These are phyloP conservation scores for Colletotrichum sp. DNA, from an alignment of 2,329 filamentous ascomycete genomes.

Conservation along the genomic window DNA sequence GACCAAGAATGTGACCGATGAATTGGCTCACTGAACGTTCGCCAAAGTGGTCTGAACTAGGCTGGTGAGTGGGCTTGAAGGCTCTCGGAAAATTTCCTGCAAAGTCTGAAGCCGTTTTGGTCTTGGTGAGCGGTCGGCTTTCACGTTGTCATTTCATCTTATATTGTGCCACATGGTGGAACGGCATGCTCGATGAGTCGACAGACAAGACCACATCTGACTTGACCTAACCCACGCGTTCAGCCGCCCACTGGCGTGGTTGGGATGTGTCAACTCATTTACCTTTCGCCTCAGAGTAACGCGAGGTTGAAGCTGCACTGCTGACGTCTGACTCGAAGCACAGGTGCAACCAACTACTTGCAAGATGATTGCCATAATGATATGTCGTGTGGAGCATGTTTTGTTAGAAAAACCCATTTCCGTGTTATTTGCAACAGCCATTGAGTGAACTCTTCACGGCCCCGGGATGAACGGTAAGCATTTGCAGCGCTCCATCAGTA, in stretches of 20 bases:
- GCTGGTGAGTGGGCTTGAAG: background rate
- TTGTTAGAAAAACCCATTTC: background rate
- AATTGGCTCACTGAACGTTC: background rate
- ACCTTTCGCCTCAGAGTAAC: constrained; percentile 4
- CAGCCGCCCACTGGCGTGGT: background rate
- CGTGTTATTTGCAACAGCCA: background rate
- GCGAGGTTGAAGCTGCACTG: background rate
- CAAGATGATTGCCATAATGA: background rate
- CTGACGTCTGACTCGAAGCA: background rate
- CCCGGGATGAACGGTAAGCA: background rate
- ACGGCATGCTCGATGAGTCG: background rate
- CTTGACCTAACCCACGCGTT: background rate
- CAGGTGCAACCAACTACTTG: background rate
- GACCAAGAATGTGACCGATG: background rate
- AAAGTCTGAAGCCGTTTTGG: background rate
- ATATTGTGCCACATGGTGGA: background rate
- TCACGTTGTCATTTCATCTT: background rate
- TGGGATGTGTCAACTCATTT: background rate
- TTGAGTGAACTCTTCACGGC: background rate
- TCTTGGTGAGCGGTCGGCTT: background rate
- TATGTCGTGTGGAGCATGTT: background rate
- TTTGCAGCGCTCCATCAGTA: background rate
- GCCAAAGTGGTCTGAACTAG: background rate
- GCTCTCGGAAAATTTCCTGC: background rate
- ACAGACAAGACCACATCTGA: background rate